phyloP scores from a whole-genome alignment of 441 rosid genomes.

The Populus hybrid region DNA sequence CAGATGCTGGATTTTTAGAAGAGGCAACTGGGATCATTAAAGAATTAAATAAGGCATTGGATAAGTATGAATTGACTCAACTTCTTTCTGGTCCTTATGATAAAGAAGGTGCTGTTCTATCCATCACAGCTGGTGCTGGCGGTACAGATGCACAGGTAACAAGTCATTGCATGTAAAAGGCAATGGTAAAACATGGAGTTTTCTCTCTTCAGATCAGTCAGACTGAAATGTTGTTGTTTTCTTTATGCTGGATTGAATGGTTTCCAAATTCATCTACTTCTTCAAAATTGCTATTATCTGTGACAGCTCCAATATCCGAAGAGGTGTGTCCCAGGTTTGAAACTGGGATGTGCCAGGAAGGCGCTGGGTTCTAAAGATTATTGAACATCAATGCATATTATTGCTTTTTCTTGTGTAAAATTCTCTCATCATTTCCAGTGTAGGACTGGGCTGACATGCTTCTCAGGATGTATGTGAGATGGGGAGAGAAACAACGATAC shows the following conservation, averaged over 20 bases:
- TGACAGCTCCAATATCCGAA: not conserved
- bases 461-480: conserved; percentile 91
- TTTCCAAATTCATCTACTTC: not conserved
- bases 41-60: conserved; percentile 64
- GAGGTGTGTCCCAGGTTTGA: not conserved
- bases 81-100: conserved; percentile 94
- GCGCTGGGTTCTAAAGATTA: not conserved
- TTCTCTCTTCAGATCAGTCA: not conserved
- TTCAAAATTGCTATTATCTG: not conserved
- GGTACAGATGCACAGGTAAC: conserved; percentile 98
- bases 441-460: conserved; percentile 99
- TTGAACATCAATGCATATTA: not conserved
- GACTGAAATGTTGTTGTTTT: not conserved
- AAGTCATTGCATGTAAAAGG: conserved; percentile 5
- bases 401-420: conserved; percentile 27
- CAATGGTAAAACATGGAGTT: not conserved
- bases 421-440: conserved; percentile 53
- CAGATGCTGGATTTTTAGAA: conserved; percentile 76
- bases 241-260: not conserved
- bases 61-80: conserved; percentile 76
- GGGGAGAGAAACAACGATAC: conserved; percentile 94
- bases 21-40: conserved; percentile 70
- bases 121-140: conserved; percentile 94
- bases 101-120: conserved; percentile 82
- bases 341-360: not conserved